phyloP scores from a whole-genome alignment of 768 basidiomycete species.

The Auricularia sp. region DNA sequence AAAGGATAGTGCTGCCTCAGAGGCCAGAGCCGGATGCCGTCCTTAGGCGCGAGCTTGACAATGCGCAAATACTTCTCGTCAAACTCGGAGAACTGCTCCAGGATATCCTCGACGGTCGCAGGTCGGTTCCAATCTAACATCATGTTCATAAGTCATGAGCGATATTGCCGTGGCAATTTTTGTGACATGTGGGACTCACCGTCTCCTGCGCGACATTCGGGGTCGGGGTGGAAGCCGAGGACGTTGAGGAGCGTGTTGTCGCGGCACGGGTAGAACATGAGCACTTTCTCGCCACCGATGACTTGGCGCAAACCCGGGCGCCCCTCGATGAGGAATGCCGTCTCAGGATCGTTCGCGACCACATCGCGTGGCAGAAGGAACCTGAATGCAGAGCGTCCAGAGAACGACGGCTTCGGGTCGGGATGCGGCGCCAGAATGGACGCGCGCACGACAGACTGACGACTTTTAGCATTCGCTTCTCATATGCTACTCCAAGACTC shows the following conservation, averaged over 20 bases:
- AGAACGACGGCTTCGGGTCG: not conserved
- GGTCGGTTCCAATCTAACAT: not conserved
- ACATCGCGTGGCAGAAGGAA: not conserved
- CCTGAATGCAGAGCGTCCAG: not conserved
- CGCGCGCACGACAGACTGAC: not conserved
- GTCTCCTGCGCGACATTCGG: not conserved
- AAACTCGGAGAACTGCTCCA: not conserved
- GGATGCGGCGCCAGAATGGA: not conserved
- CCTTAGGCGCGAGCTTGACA: not conserved
- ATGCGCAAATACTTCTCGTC: conserved; percentile 1
- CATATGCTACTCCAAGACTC: not conserved
- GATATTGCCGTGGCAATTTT: not conserved
- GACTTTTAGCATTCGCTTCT: not conserved
- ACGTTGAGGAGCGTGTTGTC: not conserved
- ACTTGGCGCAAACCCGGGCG: not conserved
- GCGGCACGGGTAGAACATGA: not conserved
- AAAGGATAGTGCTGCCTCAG: conserved; percentile 4
- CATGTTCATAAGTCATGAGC: not conserved
- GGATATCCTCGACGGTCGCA: not conserved
- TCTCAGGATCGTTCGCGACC: not conserved
- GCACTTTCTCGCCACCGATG: not conserved
- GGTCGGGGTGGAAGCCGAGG: not conserved
- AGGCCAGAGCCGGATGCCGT: not conserved
- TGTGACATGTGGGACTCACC: not conserved
- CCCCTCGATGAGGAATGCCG: not conserved